Evolutionary conservation across 768 basidiomycete species (phyloP).

Genomic region (Russula dissimulans): DNA sequence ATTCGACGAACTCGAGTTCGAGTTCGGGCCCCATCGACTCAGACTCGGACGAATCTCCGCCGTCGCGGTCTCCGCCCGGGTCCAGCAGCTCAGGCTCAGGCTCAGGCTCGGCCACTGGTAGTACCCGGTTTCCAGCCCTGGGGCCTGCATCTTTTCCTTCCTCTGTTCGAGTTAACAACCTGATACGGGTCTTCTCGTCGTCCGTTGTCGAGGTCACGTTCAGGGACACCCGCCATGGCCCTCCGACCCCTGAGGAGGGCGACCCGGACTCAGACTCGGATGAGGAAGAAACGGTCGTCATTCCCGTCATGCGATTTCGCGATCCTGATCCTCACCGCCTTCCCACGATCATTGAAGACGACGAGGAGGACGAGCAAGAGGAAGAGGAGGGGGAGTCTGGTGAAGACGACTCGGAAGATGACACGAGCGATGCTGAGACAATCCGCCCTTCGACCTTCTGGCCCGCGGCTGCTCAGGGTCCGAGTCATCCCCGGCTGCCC

Average conservation of each 20-base stretch:
- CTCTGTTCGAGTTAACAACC: not conserved
- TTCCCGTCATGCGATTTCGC: not conserved
- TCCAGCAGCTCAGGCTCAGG: not conserved
- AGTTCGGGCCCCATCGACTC: not conserved
- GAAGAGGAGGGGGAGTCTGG: not conserved
- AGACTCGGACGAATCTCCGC: not conserved
- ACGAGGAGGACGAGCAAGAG: not conserved
- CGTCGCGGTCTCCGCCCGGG: not conserved
- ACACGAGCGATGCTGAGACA: constrained; percentile 1
- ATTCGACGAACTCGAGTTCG: not conserved
- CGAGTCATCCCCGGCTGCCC: not conserved
- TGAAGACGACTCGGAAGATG: not conserved
- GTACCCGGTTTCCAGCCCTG: not conserved
- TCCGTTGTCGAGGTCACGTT: not conserved
- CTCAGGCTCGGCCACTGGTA: too few relatives aligned
- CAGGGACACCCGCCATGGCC: not conserved
- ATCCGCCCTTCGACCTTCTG: not conserved
- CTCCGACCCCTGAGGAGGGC: not conserved
- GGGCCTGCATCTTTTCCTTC: not conserved
- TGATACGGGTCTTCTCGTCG: not conserved
- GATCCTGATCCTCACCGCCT: constrained; percentile 5
- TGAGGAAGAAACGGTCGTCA: not conserved
- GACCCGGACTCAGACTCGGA: not conserved
- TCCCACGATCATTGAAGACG: constrained; percentile 4
- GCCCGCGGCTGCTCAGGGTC: too few relatives aligned